Percentiles rank a stretch among this genome's conserved stretches.
phyloP scores from a whole-genome alignment of 352 stramenopile genomes.

The Phytophthora pisi region DNA sequence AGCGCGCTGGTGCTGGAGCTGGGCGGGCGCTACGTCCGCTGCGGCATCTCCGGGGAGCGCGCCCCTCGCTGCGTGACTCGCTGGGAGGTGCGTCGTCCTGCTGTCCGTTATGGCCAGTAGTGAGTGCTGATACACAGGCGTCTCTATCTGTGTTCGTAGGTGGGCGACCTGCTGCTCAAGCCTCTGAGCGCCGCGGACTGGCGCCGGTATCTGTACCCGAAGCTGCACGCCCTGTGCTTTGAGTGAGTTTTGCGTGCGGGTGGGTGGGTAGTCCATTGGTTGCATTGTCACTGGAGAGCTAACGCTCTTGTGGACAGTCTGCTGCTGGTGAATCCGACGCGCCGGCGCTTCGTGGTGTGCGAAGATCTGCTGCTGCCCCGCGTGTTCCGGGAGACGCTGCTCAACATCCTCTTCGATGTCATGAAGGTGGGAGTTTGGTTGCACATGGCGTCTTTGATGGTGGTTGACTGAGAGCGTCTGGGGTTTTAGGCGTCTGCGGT shows the following conservation, averaged over 20 bases:
- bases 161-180: conserved; percentile 58
- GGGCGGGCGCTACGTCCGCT: conserved; percentile 68
- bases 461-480: not conserved
- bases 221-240: conserved; percentile 72
- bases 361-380: conserved; percentile 77
- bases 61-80: conserved; percentile 65
- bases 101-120: not conserved
- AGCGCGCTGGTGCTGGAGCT: conserved; percentile 82
- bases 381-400: conserved; percentile 65
- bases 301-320: conserved; percentile 31
- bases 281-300: not conserved
- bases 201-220: conserved; percentile 53
- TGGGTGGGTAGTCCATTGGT: too few relatives aligned
- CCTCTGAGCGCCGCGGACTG: conserved; percentile 43
- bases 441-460: conserved; percentile 2
- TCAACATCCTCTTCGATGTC: conserved; percentile 63
- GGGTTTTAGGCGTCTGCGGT: conserved; percentile 51
- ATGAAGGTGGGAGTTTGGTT: conserved; percentile 45
- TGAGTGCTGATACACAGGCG: not conserved
- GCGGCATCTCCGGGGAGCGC: conserved; percentile 77
- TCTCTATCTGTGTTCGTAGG: conserved; percentile 23
- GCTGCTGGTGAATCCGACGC: conserved; percentile 75
- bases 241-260: conserved; percentile 50
- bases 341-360: conserved; percentile 77
- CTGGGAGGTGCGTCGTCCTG: conserved; percentile 58